A percentile compares a stretch with the other conserved stretches of the same genome.
These are phyloP conservation scores for Pseudocercospora vitis DNA, from an alignment of 2,329 filamentous ascomycete genomes.

Conservation along the genomic window DNA sequence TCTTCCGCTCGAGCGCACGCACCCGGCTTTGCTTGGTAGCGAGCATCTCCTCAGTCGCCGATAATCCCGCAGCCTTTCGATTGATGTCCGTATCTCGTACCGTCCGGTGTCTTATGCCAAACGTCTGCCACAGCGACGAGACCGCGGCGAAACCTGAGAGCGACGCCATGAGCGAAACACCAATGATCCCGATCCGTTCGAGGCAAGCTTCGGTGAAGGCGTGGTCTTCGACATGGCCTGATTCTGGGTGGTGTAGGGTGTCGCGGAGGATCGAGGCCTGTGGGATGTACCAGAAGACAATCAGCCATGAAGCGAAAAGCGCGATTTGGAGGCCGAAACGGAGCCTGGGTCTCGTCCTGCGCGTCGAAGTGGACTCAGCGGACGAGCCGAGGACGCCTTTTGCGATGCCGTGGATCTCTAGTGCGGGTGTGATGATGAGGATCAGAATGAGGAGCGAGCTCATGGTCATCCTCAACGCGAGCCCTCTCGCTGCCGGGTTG, in stretches of 20 bases:
- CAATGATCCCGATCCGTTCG: constrained; percentile 75
- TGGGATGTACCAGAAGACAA: constrained; percentile 66
- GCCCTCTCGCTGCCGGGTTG: constrained; percentile 63
- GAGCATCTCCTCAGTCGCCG: constrained; percentile 78
- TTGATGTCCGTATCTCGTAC: constrained; percentile 68
- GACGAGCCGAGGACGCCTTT: constrained; percentile 58
- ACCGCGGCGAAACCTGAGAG: constrained; percentile 90
- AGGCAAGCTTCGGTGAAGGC: constrained; percentile 58
- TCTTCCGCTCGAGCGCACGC: constrained; percentile 67
- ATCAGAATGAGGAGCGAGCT: constrained; percentile 70
- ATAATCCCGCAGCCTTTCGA: constrained; percentile 75
- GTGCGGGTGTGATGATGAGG: constrained; percentile 71
- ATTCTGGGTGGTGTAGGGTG: constrained; percentile 45
- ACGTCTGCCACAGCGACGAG: constrained; percentile 81
- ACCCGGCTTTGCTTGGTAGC: constrained; percentile 71
- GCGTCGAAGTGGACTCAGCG: constrained; percentile 61
- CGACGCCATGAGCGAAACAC: constrained; percentile 81
- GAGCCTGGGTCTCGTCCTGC: constrained; percentile 57
- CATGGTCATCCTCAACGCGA: constrained; percentile 69
- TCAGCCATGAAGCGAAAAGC: constrained; percentile 68
- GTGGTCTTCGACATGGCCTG: constrained; percentile 39
- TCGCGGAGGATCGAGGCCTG: constrained; percentile 38
- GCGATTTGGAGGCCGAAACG: constrained; percentile 53
- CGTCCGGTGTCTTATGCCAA: constrained; percentile 63
- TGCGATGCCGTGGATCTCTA: constrained; percentile 64